Conservation (phyloP, 805 yeast genomes). For the Kodamaea kaohsiungensis region DNA sequence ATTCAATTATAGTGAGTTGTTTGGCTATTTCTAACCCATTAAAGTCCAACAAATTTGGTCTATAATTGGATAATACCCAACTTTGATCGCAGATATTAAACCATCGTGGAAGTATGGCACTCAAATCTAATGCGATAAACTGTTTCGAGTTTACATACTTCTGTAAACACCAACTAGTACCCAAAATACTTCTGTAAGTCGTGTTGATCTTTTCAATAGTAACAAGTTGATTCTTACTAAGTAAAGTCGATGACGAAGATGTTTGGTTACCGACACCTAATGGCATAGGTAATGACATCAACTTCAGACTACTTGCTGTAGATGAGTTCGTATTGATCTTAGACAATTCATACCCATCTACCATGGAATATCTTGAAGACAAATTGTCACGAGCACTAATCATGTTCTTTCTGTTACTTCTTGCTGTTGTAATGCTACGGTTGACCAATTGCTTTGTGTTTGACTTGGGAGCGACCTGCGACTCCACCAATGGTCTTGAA, state of each 20-base stretch:
- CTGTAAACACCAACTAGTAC: conserved; percentile 46
- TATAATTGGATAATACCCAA: conserved; percentile 58
- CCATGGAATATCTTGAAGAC: conserved; percentile 44
- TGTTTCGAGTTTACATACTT: conserved; percentile 31
- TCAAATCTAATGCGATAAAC: conserved; percentile 33
- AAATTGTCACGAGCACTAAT: conserved; percentile 26
- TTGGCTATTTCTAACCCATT: conserved; percentile 77
- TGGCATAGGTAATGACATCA: conserved; percentile 44
- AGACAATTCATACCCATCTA: conserved; percentile 60
- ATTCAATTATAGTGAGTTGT: conserved; percentile 73
- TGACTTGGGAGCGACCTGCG: conserved; percentile 19
- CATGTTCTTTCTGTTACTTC: conserved; percentile 36
- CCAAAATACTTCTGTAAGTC: conserved; percentile 55
- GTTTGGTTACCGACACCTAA: conserved; percentile 39
- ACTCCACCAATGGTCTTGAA: conserved; percentile 52
- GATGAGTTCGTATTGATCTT: conserved; percentile 50
- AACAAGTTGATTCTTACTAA: conserved; percentile 39
- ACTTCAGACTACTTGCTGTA: conserved; percentile 38
- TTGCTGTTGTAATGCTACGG: conserved; percentile 46
- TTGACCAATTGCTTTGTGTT: conserved; percentile 50
- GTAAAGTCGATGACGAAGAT: conserved; percentile 38
- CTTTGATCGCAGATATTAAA: conserved; percentile 51
- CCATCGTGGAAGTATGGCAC: conserved; percentile 46
- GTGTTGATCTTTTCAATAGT: conserved; percentile 52
- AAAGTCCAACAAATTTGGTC: conserved; percentile 54